Evolutionary conservation across 2,329 filamentous ascomycete genomes (phyloP), one percentile per base, ranked within the genome.

Genomic region (Arthrobotrys megalospora): DNA sequence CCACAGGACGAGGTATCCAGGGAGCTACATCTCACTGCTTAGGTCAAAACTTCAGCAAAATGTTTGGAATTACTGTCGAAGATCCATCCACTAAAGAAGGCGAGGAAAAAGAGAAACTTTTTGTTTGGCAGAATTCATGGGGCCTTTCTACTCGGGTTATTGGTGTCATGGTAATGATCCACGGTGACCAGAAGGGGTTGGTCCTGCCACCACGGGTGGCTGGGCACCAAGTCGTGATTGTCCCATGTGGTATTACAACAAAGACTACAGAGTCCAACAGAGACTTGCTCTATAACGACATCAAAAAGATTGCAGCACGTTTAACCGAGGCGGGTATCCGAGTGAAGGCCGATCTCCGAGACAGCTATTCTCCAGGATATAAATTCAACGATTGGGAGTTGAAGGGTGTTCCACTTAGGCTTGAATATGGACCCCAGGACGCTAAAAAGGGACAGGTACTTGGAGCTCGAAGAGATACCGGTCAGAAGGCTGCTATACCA

Each of bases 301-400:
- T 97, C 69, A 89, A 93, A 62, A 88, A 89, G 60, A 88, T 99
- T 79, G 88, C 89, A 62, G 85, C 87, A 38, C 88, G 89, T 10
- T 88, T 99, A 63, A 90, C 90, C 83, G 90, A 90, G 78, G 91
- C 89, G 19, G 91, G 91, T 70, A 87, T 99, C 45, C 92, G 96
- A 75, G 89, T 90, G 75, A 92, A 96, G 80, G 89, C 91, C 64
- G 96, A 99, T 84, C 89, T 90, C 84, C 91, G 96, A 76, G 95
- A 98, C 64, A 92, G 92, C 81, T 97, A 98, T 85, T 90, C 94
- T 78, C 94, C 96, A 45, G 94, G 93, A 80, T 98, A 92, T 91
- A 99, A 99, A 86, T 99, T 99, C 88, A 97, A 96, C 86, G 94
- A 99, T 86, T 97, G 94, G 93, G 96, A 99, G 85, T 88, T 98